Evolutionary conservation across 495 filamentous ascomycete genomes (phyloP), one percentile per base, ranked within the genome.

Genomic region (Trichocladium uniseriatum): DNA sequence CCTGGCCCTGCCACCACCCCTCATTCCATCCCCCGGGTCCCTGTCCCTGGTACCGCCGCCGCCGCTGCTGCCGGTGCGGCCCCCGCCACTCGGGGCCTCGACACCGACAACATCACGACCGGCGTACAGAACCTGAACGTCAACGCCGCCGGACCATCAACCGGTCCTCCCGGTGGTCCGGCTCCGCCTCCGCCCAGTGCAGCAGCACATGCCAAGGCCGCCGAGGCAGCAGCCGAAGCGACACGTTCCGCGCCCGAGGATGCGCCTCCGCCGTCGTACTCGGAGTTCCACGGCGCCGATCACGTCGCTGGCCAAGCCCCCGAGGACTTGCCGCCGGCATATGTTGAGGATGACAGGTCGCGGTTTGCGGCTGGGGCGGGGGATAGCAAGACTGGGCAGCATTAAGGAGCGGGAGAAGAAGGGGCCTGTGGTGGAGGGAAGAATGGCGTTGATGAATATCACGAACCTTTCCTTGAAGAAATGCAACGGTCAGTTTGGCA

Each of bases 281-380:
- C 47, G 36, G 51, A 54, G 13, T 11, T 32, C 9, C 31, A 32
- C 9, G n/a, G n/a, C n/a, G n/a, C n/a, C n/a, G n/a, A n/a, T n/a
- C 9, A 14, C 13, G 5, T 50, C 5, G 16, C 19, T 8, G 48
- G 13, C 3, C n/a, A n/a, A n/a, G n/a, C n/a, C n/a, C n/a, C n/a
- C n/a, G 39, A 46, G 14, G 59, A 60, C 5, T 10, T 57, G 31
- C 59, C 59, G 18, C 59, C 59, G 14, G 59, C 59, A n/a, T 62
- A 62, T 47, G 57, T 44, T 0, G 54, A 55, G 18, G 51, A 59
- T 3, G 53, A 46, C 6, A 31, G 44, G 5, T 38, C 43, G 22
- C 36, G 39, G 10, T 36, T 38, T n/a, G 45, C 20, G 1, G 48
- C 37, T 9, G 43, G 38, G 1, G 48, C 37, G 5, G 43, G 38